phyloP scores from a whole-genome alignment of 2,329 filamentous ascomycete genomes.

The Penicillium sp. region DNA sequence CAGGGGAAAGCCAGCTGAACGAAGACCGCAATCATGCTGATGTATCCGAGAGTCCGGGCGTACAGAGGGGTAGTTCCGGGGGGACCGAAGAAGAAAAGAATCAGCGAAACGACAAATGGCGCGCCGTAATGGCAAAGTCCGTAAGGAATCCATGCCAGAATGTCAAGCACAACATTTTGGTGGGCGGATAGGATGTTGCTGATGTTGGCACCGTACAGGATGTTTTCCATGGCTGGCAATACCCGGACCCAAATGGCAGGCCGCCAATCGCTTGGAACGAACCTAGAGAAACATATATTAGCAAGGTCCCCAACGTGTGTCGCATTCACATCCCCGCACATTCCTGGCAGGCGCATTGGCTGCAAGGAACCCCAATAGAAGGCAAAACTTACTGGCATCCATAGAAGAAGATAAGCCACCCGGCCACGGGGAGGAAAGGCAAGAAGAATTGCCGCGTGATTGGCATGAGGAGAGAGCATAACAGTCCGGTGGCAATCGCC shows the following conservation, averaged over 20 bases:
- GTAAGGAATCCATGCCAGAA: slow-evolving; percentile 91
- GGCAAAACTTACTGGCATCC: slow-evolving; percentile 72
- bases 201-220: slow-evolving; percentile 91
- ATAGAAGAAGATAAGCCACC: slow-evolving; percentile 89
- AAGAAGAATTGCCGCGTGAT: slow-evolving; percentile 88
- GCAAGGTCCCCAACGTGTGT: slow-evolving; percentile 3
- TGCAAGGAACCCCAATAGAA: not conserved
- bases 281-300: slow-evolving; percentile 54
- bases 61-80: slow-evolving; percentile 83
- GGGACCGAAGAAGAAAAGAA: slow-evolving; percentile 85
- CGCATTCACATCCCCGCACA: not conserved
- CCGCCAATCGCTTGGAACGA: slow-evolving; percentile 83
- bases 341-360: not conserved
- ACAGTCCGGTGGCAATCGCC: slow-evolving; percentile 63
- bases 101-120: slow-evolving; percentile 71
- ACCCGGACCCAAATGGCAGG: slow-evolving; percentile 96
- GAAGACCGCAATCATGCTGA: slow-evolving; percentile 82
- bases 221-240: slow-evolving; percentile 89
- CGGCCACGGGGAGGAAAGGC: slow-evolving; percentile 78
- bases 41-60: slow-evolving; percentile 84
- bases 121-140: slow-evolving; percentile 86
- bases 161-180: slow-evolving; percentile 76
- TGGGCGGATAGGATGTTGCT: slow-evolving; percentile 94
- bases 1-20: slow-evolving; percentile 91
- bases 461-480: slow-evolving; percentile 72